A percentile compares a stretch with the other conserved stretches of the same genome.
phyloP scores from a whole-genome alignment of 192 early-diverging fungal species.

The Thamnidium elegans region DNA sequence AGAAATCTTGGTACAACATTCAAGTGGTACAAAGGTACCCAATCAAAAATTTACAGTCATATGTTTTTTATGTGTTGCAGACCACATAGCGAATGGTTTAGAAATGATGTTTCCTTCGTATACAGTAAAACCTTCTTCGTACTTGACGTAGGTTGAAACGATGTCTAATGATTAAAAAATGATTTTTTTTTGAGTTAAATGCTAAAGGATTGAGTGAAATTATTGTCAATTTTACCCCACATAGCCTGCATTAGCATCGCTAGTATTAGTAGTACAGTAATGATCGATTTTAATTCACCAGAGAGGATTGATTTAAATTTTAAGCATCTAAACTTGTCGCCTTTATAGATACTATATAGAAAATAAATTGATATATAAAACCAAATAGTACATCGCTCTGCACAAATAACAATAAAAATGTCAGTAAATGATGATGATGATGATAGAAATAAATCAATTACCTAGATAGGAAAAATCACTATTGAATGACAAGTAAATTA shows the following conservation, averaged over 20 bases:
- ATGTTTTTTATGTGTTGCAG: conserved; percentile 13
- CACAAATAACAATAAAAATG: no score
- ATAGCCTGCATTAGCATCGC: conserved; percentile 24
- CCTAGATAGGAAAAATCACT: conserved; percentile 34
- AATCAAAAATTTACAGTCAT: conserved; percentile 13
- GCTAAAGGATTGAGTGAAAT: background rate
- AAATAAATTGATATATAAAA: conserved; percentile 21
- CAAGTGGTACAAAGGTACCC: background rate
- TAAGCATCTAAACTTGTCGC: conserved; percentile 27
- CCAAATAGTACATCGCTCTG: conserved; percentile 14
- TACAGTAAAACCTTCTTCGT: conserved; percentile 24
- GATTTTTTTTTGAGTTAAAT: background rate
- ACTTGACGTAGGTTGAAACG: conserved; percentile 31
- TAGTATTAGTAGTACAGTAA: conserved; percentile 32
- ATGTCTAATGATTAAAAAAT: conserved; percentile 19
- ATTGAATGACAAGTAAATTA: background rate
- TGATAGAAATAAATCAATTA: background rate
- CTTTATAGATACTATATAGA: conserved; percentile 17
- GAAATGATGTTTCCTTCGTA: conserved; percentile 14
- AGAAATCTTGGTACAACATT: background rate
- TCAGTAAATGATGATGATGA: no score
- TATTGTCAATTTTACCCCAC: conserved; percentile 24
- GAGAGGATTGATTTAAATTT: conserved; percentile 5
- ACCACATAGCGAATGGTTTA: conserved; percentile 26
- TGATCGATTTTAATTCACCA: conserved; percentile 32